Evolutionary conservation across 805 yeast species (phyloP), one percentile per base, ranked within the genome.

Genomic region (Candida boidinii): DNA sequence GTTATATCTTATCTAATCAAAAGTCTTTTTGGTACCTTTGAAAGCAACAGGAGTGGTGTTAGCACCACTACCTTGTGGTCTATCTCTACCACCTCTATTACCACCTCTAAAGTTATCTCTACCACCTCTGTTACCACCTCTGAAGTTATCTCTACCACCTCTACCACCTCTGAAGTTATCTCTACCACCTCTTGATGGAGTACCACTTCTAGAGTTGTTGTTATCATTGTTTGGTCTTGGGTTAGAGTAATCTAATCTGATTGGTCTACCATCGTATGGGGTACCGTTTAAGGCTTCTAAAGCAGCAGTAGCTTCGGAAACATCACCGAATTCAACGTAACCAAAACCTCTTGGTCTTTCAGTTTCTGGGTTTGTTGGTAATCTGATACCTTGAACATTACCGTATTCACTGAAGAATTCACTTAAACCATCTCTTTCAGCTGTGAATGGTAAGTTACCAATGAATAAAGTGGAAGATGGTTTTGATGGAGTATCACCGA

Each of bases 271-370:
- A 43, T 77, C 87, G 50, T 92, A 70, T 67, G 77, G 74, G 61
- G 79, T 81, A 58, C 97, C 97, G 60, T 85, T 83, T 64, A 87
- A 62, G 37, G 82, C 88, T 44, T 80, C 86, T 43, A 83, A 65
- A 36, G 97, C 97, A 41, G 78, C 73, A 62, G 79, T 74, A 48
- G 98, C 96, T 60, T 85, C 95, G 28, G 88, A 97, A 44, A 83
- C 68, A 38, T 80, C 70, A 29, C 82, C 68, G 57, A 74, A 90
- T 68, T 92, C 97, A 37, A 90, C 96, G 64, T 92, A 92, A 46
- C 97, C 98, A 67, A 92, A 92, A 48, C 98, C 98, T 76, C 92
- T 92, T 62, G 95, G 94, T 68, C 90, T 96, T 62, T 87, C 94
- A 45, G 97, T 88, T 62, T 90, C 97, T 54, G 96, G 96, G 68